Evolutionary conservation across 495 filamentous ascomycete species (phyloP).

Genomic region (Rhypophila decipiens): DNA sequence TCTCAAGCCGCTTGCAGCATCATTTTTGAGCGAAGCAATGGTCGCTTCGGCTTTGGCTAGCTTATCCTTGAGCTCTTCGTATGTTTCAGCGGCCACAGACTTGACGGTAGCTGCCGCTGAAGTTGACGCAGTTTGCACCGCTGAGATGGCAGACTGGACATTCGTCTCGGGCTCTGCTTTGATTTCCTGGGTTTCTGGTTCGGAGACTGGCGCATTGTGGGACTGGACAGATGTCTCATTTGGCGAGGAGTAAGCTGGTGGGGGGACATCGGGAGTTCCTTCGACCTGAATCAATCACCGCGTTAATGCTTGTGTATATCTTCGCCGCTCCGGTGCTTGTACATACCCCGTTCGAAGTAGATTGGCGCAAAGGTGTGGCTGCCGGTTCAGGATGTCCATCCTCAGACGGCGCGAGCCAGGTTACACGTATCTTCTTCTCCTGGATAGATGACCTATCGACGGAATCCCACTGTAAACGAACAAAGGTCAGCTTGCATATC

Average conservation of each 20-base stretch:
- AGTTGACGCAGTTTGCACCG: constrained; percentile 9
- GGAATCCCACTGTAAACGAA: constrained; percentile 56
- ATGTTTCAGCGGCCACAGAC: constrained; percentile 29
- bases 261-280: constrained; percentile 21
- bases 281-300: constrained; percentile 18
- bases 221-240: constrained; percentile 11
- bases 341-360: constrained; percentile 23
- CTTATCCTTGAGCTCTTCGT: constrained; percentile 62
- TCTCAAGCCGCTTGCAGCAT: constrained; percentile 55
- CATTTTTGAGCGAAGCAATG: constrained; percentile 63
- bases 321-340: not conserved
- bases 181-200: constrained; percentile 31
- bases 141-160: no score
- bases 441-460: constrained; percentile 70
- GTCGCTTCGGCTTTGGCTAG: constrained; percentile 69
- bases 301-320: not conserved
- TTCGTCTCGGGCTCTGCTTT: constrained; percentile 30
- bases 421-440: constrained; percentile 95
- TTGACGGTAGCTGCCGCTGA: constrained; percentile 36
- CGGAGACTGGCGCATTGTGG: constrained; percentile 7
- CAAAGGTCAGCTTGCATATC: constrained; percentile 19
- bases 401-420: constrained; percentile 53
- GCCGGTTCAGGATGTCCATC: constrained; percentile 11
- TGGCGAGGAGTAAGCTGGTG: constrained; percentile 25
- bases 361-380: constrained; percentile 21